A percentile compares a stretch with the other conserved stretches of the same genome.
phyloP scores from a whole-genome alignment of 805 yeast species.

The Yarrowia sp. region DNA sequence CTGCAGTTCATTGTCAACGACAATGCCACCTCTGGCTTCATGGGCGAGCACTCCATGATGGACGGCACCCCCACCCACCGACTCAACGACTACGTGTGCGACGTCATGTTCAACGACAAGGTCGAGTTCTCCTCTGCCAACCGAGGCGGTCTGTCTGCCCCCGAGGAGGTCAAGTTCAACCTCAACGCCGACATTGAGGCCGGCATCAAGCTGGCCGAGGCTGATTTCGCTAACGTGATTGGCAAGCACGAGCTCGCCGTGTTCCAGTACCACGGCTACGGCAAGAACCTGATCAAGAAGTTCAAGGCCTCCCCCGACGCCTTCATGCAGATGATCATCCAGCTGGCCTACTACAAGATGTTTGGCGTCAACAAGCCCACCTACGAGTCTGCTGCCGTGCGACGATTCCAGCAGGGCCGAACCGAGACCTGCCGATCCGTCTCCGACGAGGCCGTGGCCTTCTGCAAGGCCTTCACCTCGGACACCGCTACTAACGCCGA shows the following conservation, averaged over 20 bases:
- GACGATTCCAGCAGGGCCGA: slow-evolving; percentile 86
- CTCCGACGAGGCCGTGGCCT: slow-evolving; percentile 69
- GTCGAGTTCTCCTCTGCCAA: slow-evolving; percentile 48
- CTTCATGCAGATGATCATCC: slow-evolving; percentile 86
- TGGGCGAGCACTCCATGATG: slow-evolving; percentile 97
- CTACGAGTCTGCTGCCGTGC: slow-evolving; percentile 94
- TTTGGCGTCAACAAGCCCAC: slow-evolving; percentile 86
- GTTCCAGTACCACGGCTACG: slow-evolving; percentile 82
- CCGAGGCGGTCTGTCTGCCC: slow-evolving; percentile 44
- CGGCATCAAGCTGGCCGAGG: slow-evolving; percentile 63
- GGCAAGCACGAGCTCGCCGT: slow-evolving; percentile 75
- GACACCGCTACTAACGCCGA: slow-evolving; percentile 58
- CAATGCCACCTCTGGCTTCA: slow-evolving; percentile 88
- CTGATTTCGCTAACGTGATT: slow-evolving; percentile 63
- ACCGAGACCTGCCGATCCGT: slow-evolving; percentile 93
- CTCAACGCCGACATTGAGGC: slow-evolving; percentile 59
- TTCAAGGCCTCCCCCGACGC: slow-evolving; percentile 94
- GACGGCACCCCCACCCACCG: slow-evolving; percentile 96
- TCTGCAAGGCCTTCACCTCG: slow-evolving; percentile 78
- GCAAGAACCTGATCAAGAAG: slow-evolving; percentile 83
- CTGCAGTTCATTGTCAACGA: slow-evolving; percentile 79
- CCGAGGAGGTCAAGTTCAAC: slow-evolving; percentile 58
- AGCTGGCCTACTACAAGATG: slow-evolving; percentile 85
- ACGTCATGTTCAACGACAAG: slow-evolving; percentile 60
- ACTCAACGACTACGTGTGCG: slow-evolving; percentile 76